Evolutionary conservation across 495 filamentous ascomycete genomes (phyloP).

Genomic region (Darksidea phi): DNA sequence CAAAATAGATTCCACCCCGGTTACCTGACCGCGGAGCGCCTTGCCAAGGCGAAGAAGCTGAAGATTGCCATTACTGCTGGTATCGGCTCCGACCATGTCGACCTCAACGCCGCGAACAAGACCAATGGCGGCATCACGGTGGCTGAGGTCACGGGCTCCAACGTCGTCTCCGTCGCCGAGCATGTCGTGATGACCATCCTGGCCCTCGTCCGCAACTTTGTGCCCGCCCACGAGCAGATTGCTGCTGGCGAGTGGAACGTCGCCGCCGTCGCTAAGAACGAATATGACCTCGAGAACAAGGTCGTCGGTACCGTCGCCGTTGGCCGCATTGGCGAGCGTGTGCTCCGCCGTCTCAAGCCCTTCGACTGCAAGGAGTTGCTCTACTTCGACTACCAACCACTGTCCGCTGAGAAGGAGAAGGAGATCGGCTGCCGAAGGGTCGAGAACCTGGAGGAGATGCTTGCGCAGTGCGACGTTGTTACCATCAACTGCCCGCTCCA

Average conservation of each 20-base stretch:
- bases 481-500: slow-evolving; percentile 99
- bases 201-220: slow-evolving; percentile 92
- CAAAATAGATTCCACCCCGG: slow-evolving; percentile 87
- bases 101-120: slow-evolving; percentile 94
- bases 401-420: slow-evolving; percentile 80
- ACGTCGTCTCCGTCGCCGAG: slow-evolving; percentile 50
- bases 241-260: slow-evolving; percentile 89
- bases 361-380: slow-evolving; percentile 99
- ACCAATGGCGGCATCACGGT: slow-evolving; percentile 98
- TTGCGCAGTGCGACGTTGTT: slow-evolving; percentile 93
- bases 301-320: slow-evolving; percentile 97
- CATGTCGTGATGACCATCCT: slow-evolving; percentile 99
- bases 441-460: slow-evolving; percentile 85
- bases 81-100: slow-evolving; percentile 97
- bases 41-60: slow-evolving; percentile 97
- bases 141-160: slow-evolving; percentile 84
- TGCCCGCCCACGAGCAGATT: slow-evolving; percentile 94
- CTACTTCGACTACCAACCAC: slow-evolving; percentile 98
- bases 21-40: slow-evolving; percentile 93
- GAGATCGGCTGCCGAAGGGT: slow-evolving; percentile 96
- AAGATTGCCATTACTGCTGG: slow-evolving; percentile 93
- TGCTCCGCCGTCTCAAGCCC: slow-evolving; percentile 87
- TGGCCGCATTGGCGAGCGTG: slow-evolving; percentile 97
- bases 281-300: slow-evolving; percentile 96
- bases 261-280: slow-evolving; percentile 92